Conservation (phyloP, 1,284 basidiomycete species). For the Psilocybe mexicana region DNA sequence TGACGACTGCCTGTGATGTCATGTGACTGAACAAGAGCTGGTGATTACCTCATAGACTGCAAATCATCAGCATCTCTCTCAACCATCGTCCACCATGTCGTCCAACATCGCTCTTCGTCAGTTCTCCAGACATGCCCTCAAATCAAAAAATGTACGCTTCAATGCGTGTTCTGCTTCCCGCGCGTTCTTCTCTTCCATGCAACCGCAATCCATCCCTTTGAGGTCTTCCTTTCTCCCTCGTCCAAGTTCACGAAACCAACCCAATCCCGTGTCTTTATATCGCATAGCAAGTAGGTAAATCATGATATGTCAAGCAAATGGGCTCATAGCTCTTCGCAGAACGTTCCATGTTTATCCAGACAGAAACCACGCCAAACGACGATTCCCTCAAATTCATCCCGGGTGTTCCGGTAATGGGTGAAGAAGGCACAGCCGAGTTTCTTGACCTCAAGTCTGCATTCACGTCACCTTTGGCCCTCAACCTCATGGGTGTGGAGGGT, state of each 20-base stretch:
- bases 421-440: constrained; percentile 86
- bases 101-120: constrained; percentile 25
- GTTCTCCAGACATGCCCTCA: constrained; percentile 15
- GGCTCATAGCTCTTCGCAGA: constrained; percentile 40
- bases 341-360: constrained; percentile 96
- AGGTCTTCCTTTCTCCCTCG: constrained; percentile 10
- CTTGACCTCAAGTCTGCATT: constrained; percentile 86
- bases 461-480: constrained; percentile 87
- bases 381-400: constrained; percentile 99
- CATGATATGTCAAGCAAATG: neutral
- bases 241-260: constrained; percentile 8
- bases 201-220: constrained; percentile 4
- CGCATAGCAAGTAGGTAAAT: constrained; percentile 17
- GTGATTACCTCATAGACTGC: neutral
- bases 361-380: constrained; percentile 95
- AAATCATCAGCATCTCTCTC: constrained; percentile 9
- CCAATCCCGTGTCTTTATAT: constrained; percentile 7
- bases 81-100: constrained; percentile 16
- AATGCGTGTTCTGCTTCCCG: constrained; percentile 9
- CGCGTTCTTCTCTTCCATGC: constrained; percentile 17
- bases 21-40: constrained; percentile 7
- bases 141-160: constrained; percentile 7
- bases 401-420: constrained; percentile 84
- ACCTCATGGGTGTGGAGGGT: constrained; percentile 92
- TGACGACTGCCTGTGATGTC: too few relatives aligned